phyloP scores from a whole-genome alignment of 768 basidiomycete genomes.

The Mycena rebaudengoi region DNA sequence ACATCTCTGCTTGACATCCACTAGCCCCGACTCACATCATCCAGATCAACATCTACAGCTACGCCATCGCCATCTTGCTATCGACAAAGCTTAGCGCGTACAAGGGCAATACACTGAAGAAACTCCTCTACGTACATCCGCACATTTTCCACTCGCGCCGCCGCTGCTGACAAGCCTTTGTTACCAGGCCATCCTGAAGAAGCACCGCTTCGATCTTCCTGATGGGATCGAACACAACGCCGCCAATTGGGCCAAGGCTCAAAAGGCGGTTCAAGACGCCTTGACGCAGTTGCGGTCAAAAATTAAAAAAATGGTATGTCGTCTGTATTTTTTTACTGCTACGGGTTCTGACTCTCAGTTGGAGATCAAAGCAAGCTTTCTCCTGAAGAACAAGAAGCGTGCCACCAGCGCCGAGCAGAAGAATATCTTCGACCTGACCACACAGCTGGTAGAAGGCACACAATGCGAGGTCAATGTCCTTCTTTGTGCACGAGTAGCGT shows the following conservation, averaged over 20 bases:
- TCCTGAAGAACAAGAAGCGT: neutral
- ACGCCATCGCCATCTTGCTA: neutral
- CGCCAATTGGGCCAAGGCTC: neutral
- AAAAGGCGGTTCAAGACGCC: neutral
- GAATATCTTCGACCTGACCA: neutral
- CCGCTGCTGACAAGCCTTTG: too few relatives aligned
- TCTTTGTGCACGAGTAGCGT: too few relatives aligned
- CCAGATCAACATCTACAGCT: constrained; percentile 5
- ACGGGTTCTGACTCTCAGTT: neutral
- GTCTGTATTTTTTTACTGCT: neutral
- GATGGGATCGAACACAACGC: neutral
- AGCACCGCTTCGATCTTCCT: neutral
- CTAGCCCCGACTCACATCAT: neutral
- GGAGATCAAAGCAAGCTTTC: neutral
- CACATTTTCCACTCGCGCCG: neutral
- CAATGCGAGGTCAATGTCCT: too few relatives aligned
- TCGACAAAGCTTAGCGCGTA: neutral
- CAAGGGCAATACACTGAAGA: neutral
- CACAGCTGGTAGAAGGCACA: too few relatives aligned
- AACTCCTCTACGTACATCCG: neutral
- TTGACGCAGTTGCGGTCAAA: neutral
- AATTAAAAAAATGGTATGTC: neutral
- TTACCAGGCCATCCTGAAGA: neutral
- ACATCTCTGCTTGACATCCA: neutral
- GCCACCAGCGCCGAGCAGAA: neutral